These are phyloP conservation scores for Albugo candida DNA, from an alignment of 352 stramenopile genomes.

Conservation along the genomic window DNA sequence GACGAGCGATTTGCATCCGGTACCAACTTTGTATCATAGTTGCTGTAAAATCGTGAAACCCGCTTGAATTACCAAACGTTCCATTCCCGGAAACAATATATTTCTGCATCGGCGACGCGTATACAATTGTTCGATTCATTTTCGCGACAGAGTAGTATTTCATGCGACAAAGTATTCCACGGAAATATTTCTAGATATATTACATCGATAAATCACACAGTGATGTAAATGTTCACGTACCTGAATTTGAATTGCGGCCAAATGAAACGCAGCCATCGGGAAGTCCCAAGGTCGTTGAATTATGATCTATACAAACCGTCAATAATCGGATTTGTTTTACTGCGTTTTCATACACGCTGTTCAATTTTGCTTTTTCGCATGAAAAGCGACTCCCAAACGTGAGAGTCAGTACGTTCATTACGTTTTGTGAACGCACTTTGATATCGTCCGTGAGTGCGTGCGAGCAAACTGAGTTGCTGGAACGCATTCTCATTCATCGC, in stretches of 20 bases:
- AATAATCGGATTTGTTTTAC: not conserved
- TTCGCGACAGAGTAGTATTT: slow-evolving; percentile 1
- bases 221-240: slow-evolving; percentile 4
- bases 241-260: slow-evolving; percentile 61
- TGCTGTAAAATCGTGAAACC: slow-evolving; percentile 38
- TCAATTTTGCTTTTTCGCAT: slow-evolving; percentile 52
- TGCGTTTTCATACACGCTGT: slow-evolving; percentile 21
- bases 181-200: slow-evolving; percentile 23
- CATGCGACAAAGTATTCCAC: slow-evolving; percentile 36
- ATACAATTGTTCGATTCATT: slow-evolving; percentile 2
- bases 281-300: slow-evolving; percentile 51
- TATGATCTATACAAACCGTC: slow-evolving; percentile 21
- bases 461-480: no score
- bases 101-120: slow-evolving; percentile 38
- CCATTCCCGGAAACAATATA: slow-evolving; percentile 30
- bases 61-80: slow-evolving; percentile 27
- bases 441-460: no score
- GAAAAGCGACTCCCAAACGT: slow-evolving; percentile 48
- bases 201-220: slow-evolving; percentile 1
- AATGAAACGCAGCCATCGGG: slow-evolving; percentile 62
- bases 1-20: slow-evolving; percentile 24
- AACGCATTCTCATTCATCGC: no score
- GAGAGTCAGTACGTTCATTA: no score
- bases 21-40: slow-evolving; percentile 52
- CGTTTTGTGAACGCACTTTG: no score